Evolutionary conservation across 768 basidiomycete genomes (phyloP).

Genomic region (Lactarius sanguifluus): DNA sequence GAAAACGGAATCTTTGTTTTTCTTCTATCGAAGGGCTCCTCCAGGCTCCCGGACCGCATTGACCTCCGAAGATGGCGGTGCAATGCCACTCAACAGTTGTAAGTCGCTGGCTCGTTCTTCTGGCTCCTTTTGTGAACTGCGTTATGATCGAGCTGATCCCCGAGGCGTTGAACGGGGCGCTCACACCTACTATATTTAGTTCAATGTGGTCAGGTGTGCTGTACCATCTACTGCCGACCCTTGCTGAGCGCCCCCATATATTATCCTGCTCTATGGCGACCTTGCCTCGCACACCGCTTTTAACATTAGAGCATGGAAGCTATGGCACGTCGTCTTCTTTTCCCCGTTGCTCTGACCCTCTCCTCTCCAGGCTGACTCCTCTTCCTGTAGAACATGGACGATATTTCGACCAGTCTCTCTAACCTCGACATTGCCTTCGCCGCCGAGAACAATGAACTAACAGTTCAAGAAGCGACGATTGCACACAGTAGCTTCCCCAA

Average conservation of each 20-base stretch:
- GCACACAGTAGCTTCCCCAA: background rate
- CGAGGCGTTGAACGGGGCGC: background rate
- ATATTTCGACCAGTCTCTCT: conserved; percentile 3
- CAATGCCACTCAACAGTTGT: background rate
- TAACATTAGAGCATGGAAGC: conserved; percentile 3
- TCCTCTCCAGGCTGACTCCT: background rate
- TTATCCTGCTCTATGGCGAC: background rate
- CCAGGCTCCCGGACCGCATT: background rate
- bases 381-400: conserved; percentile 14
- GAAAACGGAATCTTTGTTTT: background rate
- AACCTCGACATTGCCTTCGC: conserved; percentile 2
- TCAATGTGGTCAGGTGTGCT: conserved; percentile 2
- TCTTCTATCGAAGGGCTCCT: background rate
- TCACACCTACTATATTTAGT: background rate
- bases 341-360: background rate
- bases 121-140: background rate
- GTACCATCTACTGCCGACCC: too few relatives aligned
- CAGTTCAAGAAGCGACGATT: background rate
- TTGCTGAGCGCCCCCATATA: conserved; percentile 11
- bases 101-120: background rate
- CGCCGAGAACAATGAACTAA: background rate
- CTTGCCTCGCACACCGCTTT: background rate
- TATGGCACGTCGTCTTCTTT: conserved; percentile 11
- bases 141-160: background rate
- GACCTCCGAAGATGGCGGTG: background rate